Evolutionary conservation across 257 asterid genomes (phyloP).

Genomic region (Jacaranda mimosifolia): DNA sequence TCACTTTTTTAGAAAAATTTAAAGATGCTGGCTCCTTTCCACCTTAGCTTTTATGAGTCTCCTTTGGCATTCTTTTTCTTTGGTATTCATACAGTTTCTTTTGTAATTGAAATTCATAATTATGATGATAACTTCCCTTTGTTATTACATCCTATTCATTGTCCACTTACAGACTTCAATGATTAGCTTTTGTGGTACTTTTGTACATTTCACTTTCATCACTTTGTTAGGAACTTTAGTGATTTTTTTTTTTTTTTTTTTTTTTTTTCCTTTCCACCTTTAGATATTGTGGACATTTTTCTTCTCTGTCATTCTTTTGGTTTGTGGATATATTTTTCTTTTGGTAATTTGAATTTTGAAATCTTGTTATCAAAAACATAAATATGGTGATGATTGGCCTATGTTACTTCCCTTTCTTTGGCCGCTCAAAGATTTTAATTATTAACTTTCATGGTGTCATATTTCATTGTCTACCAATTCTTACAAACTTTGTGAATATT

Average conservation of each 20-base stretch:
- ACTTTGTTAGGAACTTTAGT: conserved; percentile 29
- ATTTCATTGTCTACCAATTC: not conserved
- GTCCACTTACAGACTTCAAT: conserved; percentile 33
- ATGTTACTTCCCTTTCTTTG: not conserved
- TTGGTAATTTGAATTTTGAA: not conserved
- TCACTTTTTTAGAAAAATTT: not conserved
- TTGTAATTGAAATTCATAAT: not conserved
- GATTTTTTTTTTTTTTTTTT: not conserved
- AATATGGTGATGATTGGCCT: not conserved
- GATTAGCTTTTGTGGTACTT: conserved; percentile 26
- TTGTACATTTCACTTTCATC: conserved; percentile 32
- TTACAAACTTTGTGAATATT: not conserved
- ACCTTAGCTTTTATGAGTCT: not conserved
- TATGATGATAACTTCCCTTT: conserved; percentile 21
- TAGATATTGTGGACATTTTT: not conserved
- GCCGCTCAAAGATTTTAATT: too few species aligned
- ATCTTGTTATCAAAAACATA: not conserved
- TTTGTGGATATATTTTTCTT: not conserved
- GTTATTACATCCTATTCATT: conserved; percentile 20
- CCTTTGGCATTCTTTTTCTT: not conserved
- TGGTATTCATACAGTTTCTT: not conserved
- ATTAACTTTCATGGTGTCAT: not conserved
- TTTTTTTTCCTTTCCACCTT: not conserved
- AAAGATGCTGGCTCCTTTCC: not conserved
- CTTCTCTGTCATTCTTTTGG: not conserved